Base-by-base conservation (phyloP, 2,329 filamentous ascomycete species). In the Paecilomyces variotii region DNA sequence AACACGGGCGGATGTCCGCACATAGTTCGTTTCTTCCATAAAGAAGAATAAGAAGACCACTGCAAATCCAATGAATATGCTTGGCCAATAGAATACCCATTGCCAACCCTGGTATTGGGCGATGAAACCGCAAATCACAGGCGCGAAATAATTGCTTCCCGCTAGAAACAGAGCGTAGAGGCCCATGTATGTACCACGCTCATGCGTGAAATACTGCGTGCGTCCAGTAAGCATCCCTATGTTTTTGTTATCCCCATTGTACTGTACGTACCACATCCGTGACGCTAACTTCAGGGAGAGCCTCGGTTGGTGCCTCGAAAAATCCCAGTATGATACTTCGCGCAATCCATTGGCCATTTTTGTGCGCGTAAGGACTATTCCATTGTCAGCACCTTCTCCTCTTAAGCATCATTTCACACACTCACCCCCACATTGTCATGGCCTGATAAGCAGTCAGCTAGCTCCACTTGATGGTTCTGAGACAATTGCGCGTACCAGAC, bases 11-110 rank as follows among this genome's bases (percentile, higher is more conserved):
- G 34, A 53, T 30, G 11, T 34, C 24, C 76, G 73, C 4, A 66
- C 63, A 61, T 79, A 82, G 67, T 81, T 83, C 2, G 81, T 82
- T 65, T 84, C 81, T 64, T 84, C 81, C 75, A 82, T 79, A 67
- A 79, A 79, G 62, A 83, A 79, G 68, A 82, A 81, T 0, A 81
- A 68, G 58, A 82, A 78, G 1, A 80, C 63, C 34, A 80, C 76
- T 0, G 74, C 74, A 1, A 71, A 67, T 0, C 67, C 80, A 32
- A 70, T 69, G 63, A 83, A 81, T 26, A 83, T 81, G 3, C 79
- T 78, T 10, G 78, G 78, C 76, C 78, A 82, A 67, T 80, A 79
- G 61, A 79, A 72, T 0, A 78, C 76, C 77, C 77, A 80, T 62
- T 70, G 57, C 78, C 78, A 80, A 1, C 77, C 76, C 54, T 78